Evolutionary conservation across 2,329 filamentous ascomycete genomes (phyloP), one percentile per base, ranked within the genome.

Genomic region (Cladophialophora bantiana): DNA sequence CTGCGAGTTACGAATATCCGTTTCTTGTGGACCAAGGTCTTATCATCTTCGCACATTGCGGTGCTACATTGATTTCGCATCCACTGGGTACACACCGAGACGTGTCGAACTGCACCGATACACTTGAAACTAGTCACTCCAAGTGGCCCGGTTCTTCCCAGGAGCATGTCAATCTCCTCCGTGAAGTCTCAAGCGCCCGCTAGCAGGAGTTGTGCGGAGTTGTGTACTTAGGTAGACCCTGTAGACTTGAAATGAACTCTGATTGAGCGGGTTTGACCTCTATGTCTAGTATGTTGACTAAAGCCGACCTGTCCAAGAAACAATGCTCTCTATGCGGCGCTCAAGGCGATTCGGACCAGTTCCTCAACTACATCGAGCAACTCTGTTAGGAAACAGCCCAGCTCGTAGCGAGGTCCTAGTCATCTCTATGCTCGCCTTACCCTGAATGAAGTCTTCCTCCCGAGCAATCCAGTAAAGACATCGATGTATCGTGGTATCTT

Each of bases 401-500:
- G 45, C 45, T 12, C 26, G 45, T 31, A n/a, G 7, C 18, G 45
- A 18, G n/a, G 7, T 20, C 7, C 20, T 31, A 26, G 42, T 5
- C 13, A 42, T 48, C n/a, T 59, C 57, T 18, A 35, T 59, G 48
- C 31, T 38, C 58, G 12, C 7, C 31, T 13, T n/a, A 40, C 40
- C 58, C 31, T 50, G 34, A 56, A 32, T 26, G 34, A 13, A 56
- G 48, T 58, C 20, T 35, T 45, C 40, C 52, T 34, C 42, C 48
- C 32, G 56, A 63, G n/a, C 36, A 18, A 34, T 32, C 20, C 38
- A 18, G 26, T 31, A 52, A 52, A 60, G 31, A 34, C 38, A 15
- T 42, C 48, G 36, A 62, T 67, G 52, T 67, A 67, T 67, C 55
- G 61, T 64, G 56, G 56, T 57, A 61, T 65, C 54, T 59, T 45